A percentile compares a stretch with the other conserved stretches of the same genome.
Evolutionary conservation across 1,139 yeast species (phyloP).

Genomic region (Dujonia santamariae): DNA sequence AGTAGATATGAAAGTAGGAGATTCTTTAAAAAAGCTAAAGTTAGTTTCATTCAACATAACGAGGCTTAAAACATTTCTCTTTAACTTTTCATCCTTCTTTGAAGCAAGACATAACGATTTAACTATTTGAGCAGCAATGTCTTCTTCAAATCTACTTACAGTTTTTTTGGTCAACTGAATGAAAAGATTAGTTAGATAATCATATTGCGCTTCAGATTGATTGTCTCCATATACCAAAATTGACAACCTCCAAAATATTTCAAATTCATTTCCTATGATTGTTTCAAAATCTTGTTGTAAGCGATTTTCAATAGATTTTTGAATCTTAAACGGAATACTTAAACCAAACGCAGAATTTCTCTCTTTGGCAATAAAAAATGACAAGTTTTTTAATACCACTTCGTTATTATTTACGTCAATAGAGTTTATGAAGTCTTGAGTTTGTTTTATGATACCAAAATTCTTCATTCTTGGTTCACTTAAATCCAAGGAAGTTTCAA

Average conservation of each 20-base stretch:
- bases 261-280: slow-evolving; percentile 21
- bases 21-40: slow-evolving; percentile 1
- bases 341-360: slow-evolving; percentile 11
- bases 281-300: slow-evolving; percentile 10
- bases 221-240: slow-evolving; percentile 21
- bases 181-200: slow-evolving; percentile 14
- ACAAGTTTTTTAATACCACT: slow-evolving; percentile 30
- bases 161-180: slow-evolving; percentile 9
- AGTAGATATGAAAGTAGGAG: slow-evolving; percentile 3
- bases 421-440: slow-evolving; percentile 49
- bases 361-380: slow-evolving; percentile 39
- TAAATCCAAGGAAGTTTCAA: slow-evolving; percentile 42
- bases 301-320: slow-evolving; percentile 11
- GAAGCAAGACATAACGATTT: slow-evolving; percentile 12
- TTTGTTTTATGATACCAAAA: slow-evolving; percentile 41
- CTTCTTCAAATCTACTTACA: slow-evolving; percentile 14
- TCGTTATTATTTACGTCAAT: slow-evolving; percentile 21
- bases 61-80: slow-evolving; percentile 6
- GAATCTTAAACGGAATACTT: slow-evolving; percentile 13
- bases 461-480: slow-evolving; percentile 43
- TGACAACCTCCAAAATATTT: slow-evolving; percentile 39
- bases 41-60: not conserved
- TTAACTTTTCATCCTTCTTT: slow-evolving; percentile 3
- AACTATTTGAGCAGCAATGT: slow-evolving; percentile 15
- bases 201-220: slow-evolving; percentile 8